Percentiles rank a stretch among this genome's conserved stretches.
phyloP scores from a whole-genome alignment of 768 basidiomycete genomes.

The Austroboletus eburneus region DNA sequence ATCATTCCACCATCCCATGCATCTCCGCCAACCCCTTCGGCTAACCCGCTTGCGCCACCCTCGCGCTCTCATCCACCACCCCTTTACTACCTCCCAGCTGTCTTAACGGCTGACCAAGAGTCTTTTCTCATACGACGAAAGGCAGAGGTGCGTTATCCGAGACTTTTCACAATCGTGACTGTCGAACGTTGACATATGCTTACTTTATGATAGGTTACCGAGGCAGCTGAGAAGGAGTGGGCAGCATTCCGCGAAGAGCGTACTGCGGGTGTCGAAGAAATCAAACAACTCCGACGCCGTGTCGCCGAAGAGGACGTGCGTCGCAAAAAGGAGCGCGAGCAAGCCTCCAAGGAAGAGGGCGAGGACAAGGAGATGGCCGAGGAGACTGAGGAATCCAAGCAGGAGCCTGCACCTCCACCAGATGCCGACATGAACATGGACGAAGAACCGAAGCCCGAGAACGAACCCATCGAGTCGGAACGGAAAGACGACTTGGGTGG shows the following conservation, averaged over 20 bases:
- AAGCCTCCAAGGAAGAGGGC: slow-evolving; percentile 28
- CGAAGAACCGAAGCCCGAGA: slow-evolving; percentile 31
- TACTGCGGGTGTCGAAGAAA: slow-evolving; percentile 52
- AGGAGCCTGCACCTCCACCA: slow-evolving; percentile 16
- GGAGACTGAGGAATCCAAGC: slow-evolving; percentile 17
- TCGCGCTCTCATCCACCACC: slow-evolving; percentile 71
- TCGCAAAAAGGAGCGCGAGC: slow-evolving; percentile 39
- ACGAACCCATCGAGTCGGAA: slow-evolving; percentile 37
- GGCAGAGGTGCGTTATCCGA: slow-evolving; percentile 46
- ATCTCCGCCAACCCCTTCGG: slow-evolving; percentile 23
- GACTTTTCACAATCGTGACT: neutral
- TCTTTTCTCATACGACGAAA: slow-evolving; percentile 59
- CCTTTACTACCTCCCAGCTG: slow-evolving; percentile 69
- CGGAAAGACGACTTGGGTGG: slow-evolving; percentile 51
- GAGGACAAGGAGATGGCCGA: slow-evolving; percentile 35
- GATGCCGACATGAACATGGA: slow-evolving; percentile 35
- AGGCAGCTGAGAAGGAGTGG: slow-evolving; percentile 70
- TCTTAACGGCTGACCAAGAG: slow-evolving; percentile 67
- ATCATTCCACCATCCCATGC: slow-evolving; percentile 43
- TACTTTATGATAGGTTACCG: slow-evolving; percentile 43
- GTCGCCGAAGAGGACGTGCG: slow-evolving; percentile 64
- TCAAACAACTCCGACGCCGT: slow-evolving; percentile 55
- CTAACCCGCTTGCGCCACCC: slow-evolving; percentile 42
- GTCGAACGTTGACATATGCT: slow-evolving; percentile 1
- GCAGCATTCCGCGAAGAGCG: slow-evolving; percentile 59